Conservation (phyloP, 306 rosid genomes). For the Betula pendula region DNA sequence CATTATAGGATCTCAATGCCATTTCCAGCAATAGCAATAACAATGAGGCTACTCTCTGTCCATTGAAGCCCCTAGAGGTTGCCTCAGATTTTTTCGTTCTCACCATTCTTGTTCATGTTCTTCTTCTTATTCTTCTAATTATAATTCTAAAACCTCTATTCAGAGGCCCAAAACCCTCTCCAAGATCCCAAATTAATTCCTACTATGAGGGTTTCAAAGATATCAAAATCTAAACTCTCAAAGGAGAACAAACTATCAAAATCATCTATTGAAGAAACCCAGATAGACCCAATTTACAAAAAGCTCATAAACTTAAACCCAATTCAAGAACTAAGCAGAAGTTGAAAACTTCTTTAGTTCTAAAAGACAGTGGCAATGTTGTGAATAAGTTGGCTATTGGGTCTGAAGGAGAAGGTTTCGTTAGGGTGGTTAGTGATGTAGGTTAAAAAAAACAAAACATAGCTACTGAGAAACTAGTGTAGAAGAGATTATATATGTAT, state of each 20-base stretch:
- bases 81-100: slow-evolving; percentile 69
- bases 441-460: too few species aligned
- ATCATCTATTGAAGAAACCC: slow-evolving; percentile 25
- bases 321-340: slow-evolving; percentile 37
- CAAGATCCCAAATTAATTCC: slow-evolving; percentile 52
- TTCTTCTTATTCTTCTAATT: slow-evolving; percentile 9
- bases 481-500: too few species aligned
- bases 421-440: slow-evolving; percentile 30
- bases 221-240: slow-evolving; percentile 36
- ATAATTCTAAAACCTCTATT: slow-evolving; percentile 38
- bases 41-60: too few species aligned
- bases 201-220: slow-evolving; percentile 26
- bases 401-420: slow-evolving; percentile 30
- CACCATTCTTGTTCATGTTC: slow-evolving; percentile 46
- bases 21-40: too few species aligned
- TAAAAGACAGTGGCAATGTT: slow-evolving; percentile 24
- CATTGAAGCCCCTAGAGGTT: slow-evolving; percentile 69
- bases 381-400: slow-evolving; percentile 32
- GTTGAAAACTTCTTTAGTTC: slow-evolving; percentile 35
- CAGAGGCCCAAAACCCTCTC: slow-evolving; percentile 32
- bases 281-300: slow-evolving; percentile 26
- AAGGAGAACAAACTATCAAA: slow-evolving; percentile 50
- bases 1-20: too few species aligned
- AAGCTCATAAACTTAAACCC: slow-evolving; percentile 27
- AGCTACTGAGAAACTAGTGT: too few species aligned